Percentiles rank a stretch among this genome's conserved stretches.
Evolutionary conservation across 2,329 filamentous ascomycete species (phyloP).

Genomic region (Aspergillus texensis): DNA sequence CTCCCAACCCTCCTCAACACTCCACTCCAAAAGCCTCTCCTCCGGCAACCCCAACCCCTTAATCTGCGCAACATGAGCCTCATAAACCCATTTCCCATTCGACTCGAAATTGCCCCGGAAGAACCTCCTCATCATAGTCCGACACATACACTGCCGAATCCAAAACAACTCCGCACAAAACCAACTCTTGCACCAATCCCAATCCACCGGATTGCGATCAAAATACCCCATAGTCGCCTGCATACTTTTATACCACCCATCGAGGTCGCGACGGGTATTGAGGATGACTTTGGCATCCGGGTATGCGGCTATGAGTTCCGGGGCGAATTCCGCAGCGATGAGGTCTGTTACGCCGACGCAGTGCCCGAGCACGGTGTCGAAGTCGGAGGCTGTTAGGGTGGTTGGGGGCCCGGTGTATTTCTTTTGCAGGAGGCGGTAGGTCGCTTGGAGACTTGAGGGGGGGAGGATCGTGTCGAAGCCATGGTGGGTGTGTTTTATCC

Average conservation of each 20-base stretch:
- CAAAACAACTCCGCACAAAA: conserved; percentile 24
- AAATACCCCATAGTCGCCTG: conserved; percentile 21
- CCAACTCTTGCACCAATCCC: conserved; percentile 20
- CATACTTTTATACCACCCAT: conserved; percentile 23
- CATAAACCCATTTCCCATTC: conserved; percentile 15
- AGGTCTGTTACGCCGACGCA: conserved; percentile 36
- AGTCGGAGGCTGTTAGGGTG: conserved; percentile 22
- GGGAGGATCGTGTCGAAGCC: conserved; percentile 16
- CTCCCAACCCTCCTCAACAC: conserved; percentile 33
- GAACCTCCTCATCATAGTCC: conserved; percentile 19
- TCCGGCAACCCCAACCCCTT: conserved; percentile 21
- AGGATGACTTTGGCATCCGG: conserved; percentile 31
- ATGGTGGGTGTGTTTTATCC: conserved; percentile 24
- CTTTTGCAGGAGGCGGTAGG: conserved; percentile 14
- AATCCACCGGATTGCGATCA: conserved; percentile 15
- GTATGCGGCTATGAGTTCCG: conserved; percentile 39
- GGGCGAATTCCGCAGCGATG: conserved; percentile 34
- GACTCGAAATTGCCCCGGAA: conserved; percentile 15
- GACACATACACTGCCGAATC: conserved; percentile 22
- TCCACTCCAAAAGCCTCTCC: conserved; percentile 29
- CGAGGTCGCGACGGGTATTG: conserved; percentile 18
- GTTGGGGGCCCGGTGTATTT: conserved; percentile 15
- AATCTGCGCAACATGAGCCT: conserved; percentile 15
- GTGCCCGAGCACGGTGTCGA: conserved; percentile 35
- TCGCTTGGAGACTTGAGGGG: conserved; percentile 5